These are phyloP conservation scores for Tylopilus subfusipes DNA, from an alignment of 768 basidiomycete species.

Conservation along the genomic window DNA sequence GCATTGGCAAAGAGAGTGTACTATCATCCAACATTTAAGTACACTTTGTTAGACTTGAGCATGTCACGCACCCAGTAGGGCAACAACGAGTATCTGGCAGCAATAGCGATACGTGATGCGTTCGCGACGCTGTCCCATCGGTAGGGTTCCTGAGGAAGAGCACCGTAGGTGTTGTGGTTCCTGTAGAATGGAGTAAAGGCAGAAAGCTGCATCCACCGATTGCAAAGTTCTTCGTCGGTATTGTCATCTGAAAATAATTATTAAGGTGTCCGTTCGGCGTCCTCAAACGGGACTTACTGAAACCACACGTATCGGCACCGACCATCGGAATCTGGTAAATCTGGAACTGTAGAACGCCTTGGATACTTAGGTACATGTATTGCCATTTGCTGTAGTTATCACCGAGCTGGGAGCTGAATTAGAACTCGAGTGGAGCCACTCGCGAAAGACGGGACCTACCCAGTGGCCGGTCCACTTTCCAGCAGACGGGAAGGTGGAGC, in stretches of 20 bases:
- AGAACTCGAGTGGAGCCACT: neutral
- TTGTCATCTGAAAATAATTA: slow-evolving; percentile 41
- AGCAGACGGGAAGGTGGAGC: slow-evolving; percentile 65
- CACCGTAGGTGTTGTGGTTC: slow-evolving; percentile 68
- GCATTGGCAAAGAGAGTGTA: slow-evolving; percentile 73
- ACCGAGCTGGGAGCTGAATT: slow-evolving; percentile 47
- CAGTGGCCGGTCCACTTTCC: slow-evolving; percentile 74
- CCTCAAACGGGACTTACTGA: slow-evolving; percentile 18
- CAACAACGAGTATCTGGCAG: slow-evolving; percentile 64
- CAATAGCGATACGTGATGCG: slow-evolving; percentile 68
- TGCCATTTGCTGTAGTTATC: slow-evolving; percentile 77
- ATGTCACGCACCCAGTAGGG: slow-evolving; percentile 68
- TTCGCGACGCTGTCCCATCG: slow-evolving; percentile 78
- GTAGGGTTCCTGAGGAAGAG: slow-evolving; percentile 76
- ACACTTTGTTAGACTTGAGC: neutral
- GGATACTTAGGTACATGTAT: slow-evolving; percentile 66
- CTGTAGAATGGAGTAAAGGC: slow-evolving; percentile 82
- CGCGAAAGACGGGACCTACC: slow-evolving; percentile 33
- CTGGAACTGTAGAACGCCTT: slow-evolving; percentile 80
- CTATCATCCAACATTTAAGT: slow-evolving; percentile 33
- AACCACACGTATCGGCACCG: slow-evolving; percentile 62
- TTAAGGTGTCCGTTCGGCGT: neutral
- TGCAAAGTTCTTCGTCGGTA: slow-evolving; percentile 77
- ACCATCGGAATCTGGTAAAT: slow-evolving; percentile 82
- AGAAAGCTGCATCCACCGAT: slow-evolving; percentile 83